These are phyloP conservation scores for Musa acuminata DNA, from an alignment of 176 grass and related monocot species.

Conservation along the genomic window DNA sequence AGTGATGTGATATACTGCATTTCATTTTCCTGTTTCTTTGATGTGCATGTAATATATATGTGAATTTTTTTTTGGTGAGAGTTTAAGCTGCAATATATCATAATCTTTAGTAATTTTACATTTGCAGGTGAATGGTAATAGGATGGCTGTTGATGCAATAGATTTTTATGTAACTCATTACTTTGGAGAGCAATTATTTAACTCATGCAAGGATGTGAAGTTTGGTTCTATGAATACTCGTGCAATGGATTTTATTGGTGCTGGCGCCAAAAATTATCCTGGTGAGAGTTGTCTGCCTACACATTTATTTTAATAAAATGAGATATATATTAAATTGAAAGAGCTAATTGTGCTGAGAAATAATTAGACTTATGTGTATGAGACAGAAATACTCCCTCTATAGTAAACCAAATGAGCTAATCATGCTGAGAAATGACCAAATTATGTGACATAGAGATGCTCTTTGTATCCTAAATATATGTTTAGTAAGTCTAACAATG, in stretches of 20 bases:
- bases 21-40: no score
- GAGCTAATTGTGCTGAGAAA: neutral
- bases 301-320: neutral
- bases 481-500: neutral
- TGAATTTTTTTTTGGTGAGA: neutral
- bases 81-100: slow-evolving; percentile 6
- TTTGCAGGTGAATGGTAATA: slow-evolving; percentile 60
- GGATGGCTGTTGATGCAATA: slow-evolving; percentile 55
- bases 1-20: no score
- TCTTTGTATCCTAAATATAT: neutral
- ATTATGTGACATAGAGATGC: neutral
- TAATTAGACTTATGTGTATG: neutral
- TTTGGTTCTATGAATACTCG: slow-evolving; percentile 90
- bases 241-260: slow-evolving; percentile 97
- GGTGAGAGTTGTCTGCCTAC: slow-evolving; percentile 28
- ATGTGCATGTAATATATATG: no score
- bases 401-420: no score
- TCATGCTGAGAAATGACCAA: no score
- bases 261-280: slow-evolving; percentile 62
- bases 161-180: slow-evolving; percentile 68
- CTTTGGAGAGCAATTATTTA: slow-evolving; percentile 69
- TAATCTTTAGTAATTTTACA: slow-evolving; percentile 21
- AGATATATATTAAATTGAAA: neutral
- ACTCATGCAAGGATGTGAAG: slow-evolving; percentile 98
- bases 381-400: no score